Evolutionary conservation across 441 rosid species (phyloP), one percentile per base, ranked within the genome.

Genomic region (Populus hybrid): DNA sequence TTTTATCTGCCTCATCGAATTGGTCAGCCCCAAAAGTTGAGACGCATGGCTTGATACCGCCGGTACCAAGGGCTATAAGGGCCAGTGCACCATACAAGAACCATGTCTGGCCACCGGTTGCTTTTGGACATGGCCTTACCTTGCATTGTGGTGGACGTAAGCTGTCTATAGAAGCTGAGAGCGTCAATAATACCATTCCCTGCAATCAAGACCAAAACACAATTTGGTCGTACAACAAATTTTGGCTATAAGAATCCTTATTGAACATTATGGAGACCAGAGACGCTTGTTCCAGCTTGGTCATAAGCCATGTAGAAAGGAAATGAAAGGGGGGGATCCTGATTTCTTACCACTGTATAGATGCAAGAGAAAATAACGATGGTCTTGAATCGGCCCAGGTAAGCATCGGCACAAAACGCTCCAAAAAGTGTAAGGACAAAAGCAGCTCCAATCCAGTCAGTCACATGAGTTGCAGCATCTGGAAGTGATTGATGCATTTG

Each of bases 31-130:
- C 90, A 40, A 88, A 84, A 1, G 90, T 83, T 18, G 90, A 89
- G 74, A 91, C 87, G 76, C 93, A 84, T 9, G 94, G 91, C 83
- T 88, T 89, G 81, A 88, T 91, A 1, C 90, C 91, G 0, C 91
- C 91, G 7, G 92, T 90, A 18, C 93, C 91, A 0, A 91, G 80
- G 35, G 94, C 90, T 33, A 89, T 86, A 8, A 88, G 89, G 63
- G 78, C 85, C 0, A 91, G 80, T 2, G 91, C 86, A 4, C 3
- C 45, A 29, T 76, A 84, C 10, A 87, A 88, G 86, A 84, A 80
- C 20, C 76, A 77, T 1, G 75, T 79, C 77, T 89, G 94, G 35
- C 74, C 72, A 10, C 38, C 45, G 24, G 87, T 81, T 68, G 92
- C 86, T 40, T 66, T 18, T 16, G 68, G 66, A 83, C 91, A 88